Evolutionary conservation across 2,329 filamentous ascomycete genomes (phyloP).

Genomic region (Penicillium expansum): DNA sequence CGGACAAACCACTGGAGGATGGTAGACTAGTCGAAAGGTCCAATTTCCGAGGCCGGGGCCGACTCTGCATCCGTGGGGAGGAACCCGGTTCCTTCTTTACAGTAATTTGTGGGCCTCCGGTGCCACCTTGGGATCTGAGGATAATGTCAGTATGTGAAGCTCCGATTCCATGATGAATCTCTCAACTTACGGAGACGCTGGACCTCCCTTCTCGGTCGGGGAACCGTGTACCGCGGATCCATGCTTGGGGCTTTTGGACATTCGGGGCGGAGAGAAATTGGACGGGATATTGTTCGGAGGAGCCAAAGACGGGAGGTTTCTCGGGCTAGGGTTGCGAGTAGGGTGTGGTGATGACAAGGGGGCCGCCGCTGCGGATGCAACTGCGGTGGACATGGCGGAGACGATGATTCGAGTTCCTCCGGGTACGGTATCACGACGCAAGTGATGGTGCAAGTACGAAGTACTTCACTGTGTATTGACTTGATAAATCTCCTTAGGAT

Average conservation of each 20-base stretch:
- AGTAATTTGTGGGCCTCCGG: conserved; percentile 70
- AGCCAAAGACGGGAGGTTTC: conserved; percentile 38
- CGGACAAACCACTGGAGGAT: conserved; percentile 52
- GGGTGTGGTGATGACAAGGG: conserved; percentile 45
- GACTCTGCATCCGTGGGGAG: conserved; percentile 68
- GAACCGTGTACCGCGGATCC: conserved; percentile 32
- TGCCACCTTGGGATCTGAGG: conserved; percentile 41
- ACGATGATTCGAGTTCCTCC: conserved; percentile 5
- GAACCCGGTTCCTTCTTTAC: conserved; percentile 91
- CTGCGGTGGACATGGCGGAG: conserved; percentile 47
- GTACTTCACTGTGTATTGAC: not conserved
- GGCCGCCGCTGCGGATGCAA: conserved; percentile 46
- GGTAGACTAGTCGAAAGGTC: conserved; percentile 46
- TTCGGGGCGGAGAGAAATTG: conserved; percentile 35
- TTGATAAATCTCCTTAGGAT: conserved; percentile 1
- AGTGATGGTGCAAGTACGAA: not conserved
- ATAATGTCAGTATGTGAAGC: not conserved
- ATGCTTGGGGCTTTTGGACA: conserved; percentile 35
- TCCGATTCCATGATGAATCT: not conserved
- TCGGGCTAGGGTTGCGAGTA: conserved; percentile 45
- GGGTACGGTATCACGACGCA: not conserved
- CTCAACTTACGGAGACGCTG: conserved; percentile 50
- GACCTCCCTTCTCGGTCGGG: conserved; percentile 38
- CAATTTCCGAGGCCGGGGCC: conserved; percentile 47
- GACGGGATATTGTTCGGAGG: conserved; percentile 24